Evolutionary conservation across 2,329 filamentous ascomycete genomes (phyloP), one percentile per base, ranked within the genome.

Genomic region (Curvularia eragrostidis): DNA sequence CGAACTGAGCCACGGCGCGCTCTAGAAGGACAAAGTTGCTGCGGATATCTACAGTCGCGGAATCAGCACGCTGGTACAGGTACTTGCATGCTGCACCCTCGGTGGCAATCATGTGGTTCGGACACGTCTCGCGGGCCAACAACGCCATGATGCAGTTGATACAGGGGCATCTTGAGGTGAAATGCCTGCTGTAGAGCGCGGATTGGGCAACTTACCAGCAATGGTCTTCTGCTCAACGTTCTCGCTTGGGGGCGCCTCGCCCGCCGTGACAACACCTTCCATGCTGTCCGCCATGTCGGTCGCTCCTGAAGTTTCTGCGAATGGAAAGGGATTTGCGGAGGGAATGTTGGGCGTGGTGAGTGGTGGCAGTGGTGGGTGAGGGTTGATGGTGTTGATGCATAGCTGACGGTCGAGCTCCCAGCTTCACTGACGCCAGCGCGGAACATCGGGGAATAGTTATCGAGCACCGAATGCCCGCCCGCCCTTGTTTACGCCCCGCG

Each of bases 11-110:
- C 64, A 99, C 94, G 66, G 93, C 95, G 72, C 93, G 90, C 74
- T 97, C 93, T 73, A 99, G 85, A 65, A 99, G 85, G 51, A 87
- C 87, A 75, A 97, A 97, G 81, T 96, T 97, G 84, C 87, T 89
- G 81, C 93, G 95, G 81, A 99, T 96, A 78, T 97, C 95, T 98
- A 75, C 46, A 26, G 65, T 61, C 43, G 62, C 61, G 30, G 66
- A 65, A 66, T 77, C 72, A 77, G 74, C 72, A 36, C 55, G 55
- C 41, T 67, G 67, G 61, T 57, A 63, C 30, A 69, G 63, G 62
- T 68, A 70, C 65, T 70, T 72, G 66, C 63, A 64, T 26, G 63
- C 62, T 28, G 68, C 71, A 10, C 71, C 54, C 58, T 64, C 55
- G 38, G 67, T 71, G 59, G 72, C 71, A 42, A 73, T 65, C 60